Evolutionary conservation across 1,284 basidiomycete species (phyloP), one percentile per base, ranked within the genome.

Genomic region (Calocybe gambosa): DNA sequence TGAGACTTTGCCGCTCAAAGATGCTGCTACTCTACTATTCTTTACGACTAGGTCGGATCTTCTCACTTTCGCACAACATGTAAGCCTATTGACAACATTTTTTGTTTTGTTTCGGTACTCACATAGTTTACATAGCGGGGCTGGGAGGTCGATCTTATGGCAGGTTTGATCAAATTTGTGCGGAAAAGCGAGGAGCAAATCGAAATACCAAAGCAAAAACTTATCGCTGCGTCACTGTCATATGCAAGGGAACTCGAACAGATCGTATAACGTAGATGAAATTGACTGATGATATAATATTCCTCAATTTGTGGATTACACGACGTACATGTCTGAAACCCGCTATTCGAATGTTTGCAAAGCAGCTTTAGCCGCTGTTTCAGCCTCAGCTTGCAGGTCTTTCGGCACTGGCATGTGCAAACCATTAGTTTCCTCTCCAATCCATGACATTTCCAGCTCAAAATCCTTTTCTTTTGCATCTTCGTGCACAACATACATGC

Each of bases 381-480:
- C 89, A 33, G 95, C 96, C 62, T 94, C 92, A 20, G 82, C 76
- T 42, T 85, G 73, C 50, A 98, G 70, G 36, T 93, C 92, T 48
- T 79, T 80, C 25, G 95, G 95, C 45, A 99, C 91, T 10, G 82
- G 75, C 25, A 79, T 71, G 65, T 98, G 93, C 44, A 85, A 68
- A 39, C 82, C 82, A 21, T 85, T 82, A 18, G 89, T 90, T 68
- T 96, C 92, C 21, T 83, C 77, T 23, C 93, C 83, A 50, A 98
- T 82, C 96, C 96, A 99, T 31, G 93, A 91, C 76, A 99, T 80
- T 67, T 99, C 96, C 19, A 99, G 78, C 65, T 99, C 96, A 58
- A 99, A 99, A 45, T 93, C 89, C 63, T 96, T 96, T 70, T 99
- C 95, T 66, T 98, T 97, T 48, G 89, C 76, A 58, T 99, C 96